Evolutionary conservation across 2,329 filamentous ascomycete genomes (phyloP), one percentile per base, ranked within the genome.

Genomic region (Colletotrichum trifolii): DNA sequence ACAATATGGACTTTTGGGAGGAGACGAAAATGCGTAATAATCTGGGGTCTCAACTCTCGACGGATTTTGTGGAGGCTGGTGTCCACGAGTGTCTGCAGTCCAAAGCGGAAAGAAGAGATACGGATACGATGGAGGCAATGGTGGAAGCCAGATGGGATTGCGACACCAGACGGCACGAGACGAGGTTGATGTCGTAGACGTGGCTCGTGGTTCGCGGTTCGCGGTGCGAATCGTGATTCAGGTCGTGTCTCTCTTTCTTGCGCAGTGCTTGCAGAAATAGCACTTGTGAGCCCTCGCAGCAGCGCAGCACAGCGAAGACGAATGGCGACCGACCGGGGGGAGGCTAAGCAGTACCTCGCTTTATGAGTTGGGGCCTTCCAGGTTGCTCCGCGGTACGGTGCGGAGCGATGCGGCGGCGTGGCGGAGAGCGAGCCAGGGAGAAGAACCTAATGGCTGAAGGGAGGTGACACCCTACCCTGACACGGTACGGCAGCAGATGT

Each of bases 391-490:
- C 25, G 25, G 25, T 25, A 25, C 25, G 17, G 17, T 17, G 25
- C 25, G 25, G 25, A 25, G 25, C 25, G 25, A 25, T 25, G 25
- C 25, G 25, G 55, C 47, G 55, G 46, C 39, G 34, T 45, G 46
- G 55, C 50, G 55, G 55, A 58, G 50, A 45, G 52, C 15, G 38
- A 15, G 17, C 36, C 35, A 12, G 15, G 40, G 54, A 40, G 35
- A 39, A 25, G 25, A 25, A 25, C 25, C 25, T 25, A 25, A 25
- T 25, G 25, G 25, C 25, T 25, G 25, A 25, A 25, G 25, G 45
- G 52, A 49, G 45, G 45, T 56, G 59, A 54, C 58, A 63, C 54
- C 54, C 54, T n/a, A 46, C 43, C 17, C 43, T 11, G 15, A n/a
- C 43, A n/a, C 12, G 43, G 43, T 17, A 46, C 43, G 25, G 4